phyloP scores from a whole-genome alignment of 164 flowering plant species.

The Annona squamosa region DNA sequence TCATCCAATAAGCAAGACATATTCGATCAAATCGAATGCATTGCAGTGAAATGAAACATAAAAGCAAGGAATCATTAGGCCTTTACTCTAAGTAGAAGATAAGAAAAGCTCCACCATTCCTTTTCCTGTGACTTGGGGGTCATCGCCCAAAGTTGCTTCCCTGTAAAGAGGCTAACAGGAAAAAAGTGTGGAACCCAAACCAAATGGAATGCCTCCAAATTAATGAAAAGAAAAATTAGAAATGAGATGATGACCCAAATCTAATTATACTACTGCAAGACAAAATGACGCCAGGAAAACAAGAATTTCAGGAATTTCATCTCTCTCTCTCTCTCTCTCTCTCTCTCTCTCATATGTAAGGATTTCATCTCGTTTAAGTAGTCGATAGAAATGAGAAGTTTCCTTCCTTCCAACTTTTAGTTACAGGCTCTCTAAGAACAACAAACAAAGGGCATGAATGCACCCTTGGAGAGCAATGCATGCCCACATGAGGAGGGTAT shows the following conservation, averaged over 20 bases:
- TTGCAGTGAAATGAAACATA: neutral
- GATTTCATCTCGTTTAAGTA: too few relatives aligned
- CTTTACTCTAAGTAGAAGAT: neutral
- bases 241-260: neutral
- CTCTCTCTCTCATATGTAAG: neutral
- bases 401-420: too few relatives aligned
- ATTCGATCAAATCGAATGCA: slow-evolving; percentile 1
- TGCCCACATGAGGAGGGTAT: too few relatives aligned
- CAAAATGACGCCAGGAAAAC: neutral
- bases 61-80: neutral
- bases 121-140: slow-evolving; percentile 12
- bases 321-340: neutral
- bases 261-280: neutral
- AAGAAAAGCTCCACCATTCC: neutral
- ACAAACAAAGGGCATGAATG: too few relatives aligned
- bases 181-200: neutral
- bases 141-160: slow-evolving; percentile 9
- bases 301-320: neutral
- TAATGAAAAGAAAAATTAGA: neutral
- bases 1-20: slow-evolving; percentile 4
- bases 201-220: neutral
- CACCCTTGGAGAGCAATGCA: too few relatives aligned
- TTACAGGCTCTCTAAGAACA: too few relatives aligned
- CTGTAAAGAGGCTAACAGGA: neutral
- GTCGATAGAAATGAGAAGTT: too few relatives aligned